These are phyloP conservation scores for Candida dendrica DNA, from an alignment of 805 yeast genomes.

Conservation along the genomic window DNA sequence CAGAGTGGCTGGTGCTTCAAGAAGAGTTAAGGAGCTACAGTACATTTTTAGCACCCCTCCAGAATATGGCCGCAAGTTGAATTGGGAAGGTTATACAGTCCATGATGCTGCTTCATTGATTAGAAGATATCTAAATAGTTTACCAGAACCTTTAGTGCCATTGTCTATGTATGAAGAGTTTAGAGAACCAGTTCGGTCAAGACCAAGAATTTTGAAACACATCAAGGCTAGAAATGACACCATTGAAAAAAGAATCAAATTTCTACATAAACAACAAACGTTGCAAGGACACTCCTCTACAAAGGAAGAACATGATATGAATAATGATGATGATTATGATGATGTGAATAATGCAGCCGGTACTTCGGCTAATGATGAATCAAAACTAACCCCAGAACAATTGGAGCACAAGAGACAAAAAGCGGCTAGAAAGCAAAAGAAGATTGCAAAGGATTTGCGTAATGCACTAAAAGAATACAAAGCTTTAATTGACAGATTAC, in stretches of 20 bases:
- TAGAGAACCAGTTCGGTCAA: conserved; percentile 62
- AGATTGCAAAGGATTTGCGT: conserved; percentile 55
- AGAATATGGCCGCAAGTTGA: conserved; percentile 73
- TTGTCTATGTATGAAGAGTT: conserved; percentile 67
- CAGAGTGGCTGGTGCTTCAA: conserved; percentile 85
- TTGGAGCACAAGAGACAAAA: conserved; percentile 23
- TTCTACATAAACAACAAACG: conserved; percentile 6
- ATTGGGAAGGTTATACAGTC: conserved; percentile 89
- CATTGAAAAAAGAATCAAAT: conserved; percentile 26
- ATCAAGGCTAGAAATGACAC: conserved; percentile 50
- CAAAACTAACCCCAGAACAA: conserved; percentile 16
- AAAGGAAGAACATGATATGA: conserved; percentile 4
- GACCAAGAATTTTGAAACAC: conserved; percentile 61
- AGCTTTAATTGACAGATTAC: conserved; percentile 56
- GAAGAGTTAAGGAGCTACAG: conserved; percentile 82
- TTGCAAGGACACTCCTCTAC: conserved; percentile 3
- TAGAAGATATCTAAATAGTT: conserved; percentile 75
- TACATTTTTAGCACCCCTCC: conserved; percentile 81
- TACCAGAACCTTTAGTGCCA: conserved; percentile 92
- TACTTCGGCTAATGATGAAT: conserved; percentile 7
- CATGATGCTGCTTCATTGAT: conserved; percentile 94
- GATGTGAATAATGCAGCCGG: no score
- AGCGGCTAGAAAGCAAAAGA: conserved; percentile 38
- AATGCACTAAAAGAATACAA: conserved; percentile 70
- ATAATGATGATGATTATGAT: conserved; percentile 10